phyloP scores from a whole-genome alignment of 192 early-diverging fungal genomes.

The Rhizoclosmatium globosum region DNA sequence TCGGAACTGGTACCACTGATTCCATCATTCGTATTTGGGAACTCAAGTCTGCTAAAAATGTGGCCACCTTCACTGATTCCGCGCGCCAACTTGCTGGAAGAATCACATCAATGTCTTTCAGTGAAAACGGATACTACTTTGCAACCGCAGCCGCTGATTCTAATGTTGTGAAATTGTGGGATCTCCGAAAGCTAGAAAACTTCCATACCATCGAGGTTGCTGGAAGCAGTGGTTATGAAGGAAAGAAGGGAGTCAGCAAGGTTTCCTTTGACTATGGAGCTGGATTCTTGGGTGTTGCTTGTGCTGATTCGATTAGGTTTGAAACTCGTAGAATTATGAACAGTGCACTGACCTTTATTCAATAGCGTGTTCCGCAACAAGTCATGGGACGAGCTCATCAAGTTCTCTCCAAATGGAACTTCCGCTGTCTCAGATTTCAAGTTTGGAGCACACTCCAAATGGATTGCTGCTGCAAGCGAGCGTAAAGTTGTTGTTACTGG shows the following conservation, averaged over 20 bases:
- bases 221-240: slow-evolving; percentile 43
- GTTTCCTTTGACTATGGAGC: slow-evolving; percentile 85
- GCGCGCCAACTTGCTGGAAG: slow-evolving; percentile 29
- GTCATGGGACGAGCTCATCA: slow-evolving; percentile 51
- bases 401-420: slow-evolving; percentile 31
- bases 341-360: slow-evolving; percentile 3
- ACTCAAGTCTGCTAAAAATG: slow-evolving; percentile 72
- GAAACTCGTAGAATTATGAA: not conserved
- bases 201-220: slow-evolving; percentile 69
- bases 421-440: slow-evolving; percentile 46
- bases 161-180: slow-evolving; percentile 86
- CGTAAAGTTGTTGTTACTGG: slow-evolving; percentile 51
- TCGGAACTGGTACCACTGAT: slow-evolving; percentile 80
- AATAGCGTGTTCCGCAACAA: slow-evolving; percentile 54
- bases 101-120: slow-evolving; percentile 81
- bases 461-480: slow-evolving; percentile 49
- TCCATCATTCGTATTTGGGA: slow-evolving; percentile 84
- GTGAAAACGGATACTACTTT: slow-evolving; percentile 94
- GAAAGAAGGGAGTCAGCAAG: slow-evolving; percentile 54
- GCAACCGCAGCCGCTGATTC: slow-evolving; percentile 76
- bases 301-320: slow-evolving; percentile 52
- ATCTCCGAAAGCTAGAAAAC: slow-evolving; percentile 86
- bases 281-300: slow-evolving; percentile 82
- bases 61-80: slow-evolving; percentile 67
- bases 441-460: slow-evolving; percentile 54